Conservation (phyloP, 2,329 filamentous ascomycete species). For the Paecilomyces variotii region DNA sequence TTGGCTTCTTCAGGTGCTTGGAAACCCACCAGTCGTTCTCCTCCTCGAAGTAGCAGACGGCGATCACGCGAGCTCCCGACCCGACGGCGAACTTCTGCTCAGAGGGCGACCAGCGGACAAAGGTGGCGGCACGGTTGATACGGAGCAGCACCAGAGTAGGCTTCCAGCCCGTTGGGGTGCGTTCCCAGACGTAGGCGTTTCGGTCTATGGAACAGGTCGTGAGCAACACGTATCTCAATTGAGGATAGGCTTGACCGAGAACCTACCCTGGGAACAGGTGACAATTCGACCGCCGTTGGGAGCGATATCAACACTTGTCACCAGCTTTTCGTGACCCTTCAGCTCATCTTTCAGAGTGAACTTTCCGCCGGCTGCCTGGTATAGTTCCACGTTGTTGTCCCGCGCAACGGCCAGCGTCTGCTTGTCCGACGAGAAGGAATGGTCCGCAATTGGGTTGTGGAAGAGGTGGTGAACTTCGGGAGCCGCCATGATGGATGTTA, state of each 20-base stretch:
- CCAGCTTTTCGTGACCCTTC: conserved; percentile 92
- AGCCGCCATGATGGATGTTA: conserved; percentile 57
- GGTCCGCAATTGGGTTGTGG: conserved; percentile 91
- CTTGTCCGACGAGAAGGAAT: conserved; percentile 93
- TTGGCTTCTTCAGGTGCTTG: conserved; percentile 98
- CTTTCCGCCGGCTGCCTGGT: conserved; percentile 61
- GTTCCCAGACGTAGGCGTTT: conserved; percentile 97
- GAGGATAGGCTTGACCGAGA: neutral
- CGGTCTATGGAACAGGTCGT: conserved; percentile 54
- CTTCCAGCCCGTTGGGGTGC: conserved; percentile 86
- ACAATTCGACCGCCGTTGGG: conserved; percentile 87
- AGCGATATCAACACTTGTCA: conserved; percentile 94
- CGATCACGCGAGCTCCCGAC: conserved; percentile 89
- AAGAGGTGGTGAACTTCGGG: conserved; percentile 96
- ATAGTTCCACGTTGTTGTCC: conserved; percentile 85
- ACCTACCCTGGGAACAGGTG: conserved; percentile 84
- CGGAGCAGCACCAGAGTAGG: conserved; percentile 93
- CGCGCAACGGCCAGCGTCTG: conserved; percentile 82
- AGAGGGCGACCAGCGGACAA: conserved; percentile 92
- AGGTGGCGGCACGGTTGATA: conserved; percentile 93
- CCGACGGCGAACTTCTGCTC: conserved; percentile 98
- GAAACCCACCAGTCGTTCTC: conserved; percentile 99
- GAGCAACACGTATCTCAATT: conserved; percentile 1
- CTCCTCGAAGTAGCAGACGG: conserved; percentile 96
- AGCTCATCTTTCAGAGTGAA: conserved; percentile 87